phyloP scores from a whole-genome alignment of 345 rosid genomes.

The Ceriops decandra region DNA sequence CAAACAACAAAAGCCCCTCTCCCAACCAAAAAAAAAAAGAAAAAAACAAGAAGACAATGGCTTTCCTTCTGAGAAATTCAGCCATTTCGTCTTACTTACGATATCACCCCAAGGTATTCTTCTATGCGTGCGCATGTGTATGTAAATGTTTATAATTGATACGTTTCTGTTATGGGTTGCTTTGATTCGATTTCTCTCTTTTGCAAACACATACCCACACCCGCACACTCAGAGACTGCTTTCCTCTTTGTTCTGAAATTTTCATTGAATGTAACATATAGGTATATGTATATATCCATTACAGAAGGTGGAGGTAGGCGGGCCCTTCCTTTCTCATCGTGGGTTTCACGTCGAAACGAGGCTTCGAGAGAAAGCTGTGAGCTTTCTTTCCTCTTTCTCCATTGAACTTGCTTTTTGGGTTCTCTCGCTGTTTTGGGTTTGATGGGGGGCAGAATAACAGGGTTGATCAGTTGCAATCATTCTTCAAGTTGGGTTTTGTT shows the following conservation, averaged over 20 bases:
- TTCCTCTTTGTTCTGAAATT: no score
- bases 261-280: background rate
- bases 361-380: constrained; percentile 90
- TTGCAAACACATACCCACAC: background rate
- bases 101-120: constrained; percentile 54
- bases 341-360: constrained; percentile 79
- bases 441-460: no score
- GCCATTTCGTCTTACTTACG: constrained; percentile 48
- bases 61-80: constrained; percentile 49
- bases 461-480: no score
- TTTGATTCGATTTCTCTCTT: constrained; percentile 1
- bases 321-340: constrained; percentile 46
- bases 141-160: background rate
- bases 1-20: no score
- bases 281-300: background rate
- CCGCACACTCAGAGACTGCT: no score
- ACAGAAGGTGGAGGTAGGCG: constrained; percentile 40
- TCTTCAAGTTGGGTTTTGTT: no score
- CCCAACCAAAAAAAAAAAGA: no score
- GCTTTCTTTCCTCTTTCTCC: constrained; percentile 13
- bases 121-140: no score
- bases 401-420: background rate
- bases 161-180: background rate
- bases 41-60: constrained; percentile 34
- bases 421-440: no score